Conservation (phyloP, 129 eudicot genomes). For the Logfia minima region DNA sequence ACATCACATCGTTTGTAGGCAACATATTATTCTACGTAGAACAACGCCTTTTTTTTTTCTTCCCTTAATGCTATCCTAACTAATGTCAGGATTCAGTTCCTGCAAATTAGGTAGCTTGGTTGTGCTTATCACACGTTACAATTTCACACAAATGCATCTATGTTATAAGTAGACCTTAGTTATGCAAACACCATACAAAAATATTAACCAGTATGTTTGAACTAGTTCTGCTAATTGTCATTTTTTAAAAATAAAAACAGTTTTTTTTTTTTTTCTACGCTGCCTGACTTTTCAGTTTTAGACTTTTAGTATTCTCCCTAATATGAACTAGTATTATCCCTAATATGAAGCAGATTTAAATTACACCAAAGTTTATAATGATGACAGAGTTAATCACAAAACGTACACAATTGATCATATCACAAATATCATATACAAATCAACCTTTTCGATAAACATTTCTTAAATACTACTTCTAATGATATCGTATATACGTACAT, state of each 20-base stretch:
- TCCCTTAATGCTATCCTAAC: not conserved
- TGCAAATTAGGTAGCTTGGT: not conserved
- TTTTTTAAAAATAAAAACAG: too few species aligned
- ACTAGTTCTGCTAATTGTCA: not conserved
- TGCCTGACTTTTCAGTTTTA: not conserved
- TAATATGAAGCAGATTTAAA: too few species aligned
- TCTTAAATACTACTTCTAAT: too few species aligned
- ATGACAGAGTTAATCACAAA: too few species aligned
- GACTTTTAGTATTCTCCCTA: not conserved
- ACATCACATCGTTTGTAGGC: not conserved
- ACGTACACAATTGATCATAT: not conserved
- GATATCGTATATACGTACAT: too few species aligned
- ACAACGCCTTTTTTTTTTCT: too few species aligned
- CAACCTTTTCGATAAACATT: too few species aligned
- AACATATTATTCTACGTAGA: too few species aligned
- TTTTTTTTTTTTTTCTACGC: too few species aligned
- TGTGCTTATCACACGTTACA: not conserved
- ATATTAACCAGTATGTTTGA: not conserved
- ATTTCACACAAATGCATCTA: not conserved
- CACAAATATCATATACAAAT: too few species aligned
- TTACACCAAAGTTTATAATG: not conserved
- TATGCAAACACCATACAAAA: not conserved
- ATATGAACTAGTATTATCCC: too few species aligned
- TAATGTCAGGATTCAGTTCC: too few species aligned
- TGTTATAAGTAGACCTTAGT: not conserved